Evolutionary conservation across 345 rosid genomes (phyloP).

Genomic region (Excoecaria agallocha): DNA sequence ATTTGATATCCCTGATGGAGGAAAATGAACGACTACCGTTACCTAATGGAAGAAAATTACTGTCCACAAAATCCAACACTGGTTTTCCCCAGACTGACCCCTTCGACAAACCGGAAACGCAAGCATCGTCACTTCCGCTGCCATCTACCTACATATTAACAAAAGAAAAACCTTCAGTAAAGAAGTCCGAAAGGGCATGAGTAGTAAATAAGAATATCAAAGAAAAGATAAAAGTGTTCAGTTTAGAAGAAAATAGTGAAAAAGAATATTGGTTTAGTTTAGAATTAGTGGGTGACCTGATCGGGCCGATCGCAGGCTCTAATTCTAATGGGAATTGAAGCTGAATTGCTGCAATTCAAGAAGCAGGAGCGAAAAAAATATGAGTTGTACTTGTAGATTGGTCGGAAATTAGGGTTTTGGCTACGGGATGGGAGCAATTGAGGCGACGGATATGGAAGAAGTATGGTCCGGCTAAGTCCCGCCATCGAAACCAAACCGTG

Average conservation of each 20-base stretch:
- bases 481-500: constrained; percentile 34
- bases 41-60: constrained; percentile 89
- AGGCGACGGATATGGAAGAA: constrained; percentile 15
- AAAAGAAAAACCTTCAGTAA: not conserved
- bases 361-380: constrained; percentile 24
- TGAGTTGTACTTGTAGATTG: constrained; percentile 13
- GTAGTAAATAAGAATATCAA: not conserved
- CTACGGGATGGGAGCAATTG: constrained; percentile 12
- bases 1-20: not conserved
- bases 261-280: not conserved
- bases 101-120: constrained; percentile 21
- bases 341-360: constrained; percentile 22
- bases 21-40: not conserved
- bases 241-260: not conserved
- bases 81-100: constrained; percentile 44
- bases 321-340: constrained; percentile 27
- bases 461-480: constrained; percentile 42
- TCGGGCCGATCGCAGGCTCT: constrained; percentile 44
- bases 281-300: constrained; percentile 32
- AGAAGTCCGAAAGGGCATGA: not conserved
- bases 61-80: constrained; percentile 41
- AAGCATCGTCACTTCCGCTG: constrained; percentile 27
- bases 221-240: not conserved
- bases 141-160: constrained; percentile 35
- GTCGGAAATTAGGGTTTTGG: constrained; percentile 13